Base-by-base conservation (phyloP, 352 stramenopile species). In the Globisporangium lucens region DNA sequence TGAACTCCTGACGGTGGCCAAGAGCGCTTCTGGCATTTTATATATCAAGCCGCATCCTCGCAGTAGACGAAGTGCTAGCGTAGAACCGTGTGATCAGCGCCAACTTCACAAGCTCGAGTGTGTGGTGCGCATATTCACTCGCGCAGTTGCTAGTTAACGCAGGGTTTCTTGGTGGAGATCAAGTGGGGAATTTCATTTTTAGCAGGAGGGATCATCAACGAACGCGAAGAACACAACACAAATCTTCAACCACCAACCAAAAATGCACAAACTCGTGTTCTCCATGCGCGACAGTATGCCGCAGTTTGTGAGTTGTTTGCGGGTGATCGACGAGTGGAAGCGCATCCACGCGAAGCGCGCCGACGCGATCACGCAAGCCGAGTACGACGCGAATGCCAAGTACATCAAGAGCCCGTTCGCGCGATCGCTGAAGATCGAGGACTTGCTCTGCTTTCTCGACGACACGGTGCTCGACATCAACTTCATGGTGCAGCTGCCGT, bases 401-500 rank as follows among this genome's bases (percentile, higher is more conserved):
- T 87, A 87, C 69, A 73, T 90, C 70, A 94, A 93, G 69, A 95
- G 83, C 33, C 68, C 83, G 20, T 87, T 90, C 56, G 76, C 85
- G 47, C 74, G 79, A 41, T 93, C 82, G 4, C 76, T 80, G 38
- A 79, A 80, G 43, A 60, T 90, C 41, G 81, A 93, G 15, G 84
- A 91, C 62, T 63, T 94, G 57, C 33, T 86, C 58, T 75, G 81
- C 2, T 94, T 90, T 60, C 69, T 94, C 36, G 82, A 90, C 47
- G 85, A 93, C 62, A 91, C 84, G 2, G 74, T 78, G 22, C 58
- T 93, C 38, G 85, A 95, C 63, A 90, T 93, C 55, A 87, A 91
- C 59, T 94, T 93, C 46, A 91, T 93, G 82, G 80, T 90, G 56
- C 83, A 91, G 59, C 66, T 95, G 12, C 87, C 87, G 53, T 94